Percentiles rank a stretch among this genome's conserved stretches.
These are phyloP conservation scores for Amphibolis antarctica DNA, from an alignment of 106 monocot species.

Conservation along the genomic window DNA sequence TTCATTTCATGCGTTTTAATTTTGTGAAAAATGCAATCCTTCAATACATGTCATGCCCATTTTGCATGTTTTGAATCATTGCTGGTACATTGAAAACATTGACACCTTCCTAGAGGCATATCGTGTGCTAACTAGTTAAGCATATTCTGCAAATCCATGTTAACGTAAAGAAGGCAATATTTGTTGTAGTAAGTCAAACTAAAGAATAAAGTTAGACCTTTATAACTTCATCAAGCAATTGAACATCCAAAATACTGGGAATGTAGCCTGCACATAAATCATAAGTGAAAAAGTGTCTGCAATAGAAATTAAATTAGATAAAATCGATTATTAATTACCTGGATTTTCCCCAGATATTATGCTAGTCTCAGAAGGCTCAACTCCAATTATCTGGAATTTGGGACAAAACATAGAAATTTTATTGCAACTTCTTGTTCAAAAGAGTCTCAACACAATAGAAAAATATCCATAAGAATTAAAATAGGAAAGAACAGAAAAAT, in stretches of 20 bases:
- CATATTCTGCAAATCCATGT: too few relatives aligned
- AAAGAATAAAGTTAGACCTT: conserved; percentile 41
- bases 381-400: conserved; percentile 66
- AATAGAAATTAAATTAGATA: neutral
- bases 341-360: conserved; percentile 75
- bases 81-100: too few relatives aligned
- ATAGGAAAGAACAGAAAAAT: too few relatives aligned
- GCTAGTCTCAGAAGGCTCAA: conserved; percentile 91
- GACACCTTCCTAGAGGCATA: too few relatives aligned
- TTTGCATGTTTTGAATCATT: too few relatives aligned
- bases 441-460: neutral
- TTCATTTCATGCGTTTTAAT: too few relatives aligned
- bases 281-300: neutral
- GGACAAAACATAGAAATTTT: neutral
- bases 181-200: too few relatives aligned
- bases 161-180: too few relatives aligned
- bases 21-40: too few relatives aligned
- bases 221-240: conserved; percentile 86
- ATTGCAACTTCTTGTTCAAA: neutral
- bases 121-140: too few relatives aligned
- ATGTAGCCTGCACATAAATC: conserved; percentile 59
- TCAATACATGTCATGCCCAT: too few relatives aligned
- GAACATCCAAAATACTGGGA: conserved; percentile 89
- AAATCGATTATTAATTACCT: conserved; percentile 23
- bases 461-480: too few relatives aligned